These are phyloP conservation scores for Heterobasidion occidentale DNA, from an alignment of 1,284 basidiomycete genomes.

Conservation along the genomic window DNA sequence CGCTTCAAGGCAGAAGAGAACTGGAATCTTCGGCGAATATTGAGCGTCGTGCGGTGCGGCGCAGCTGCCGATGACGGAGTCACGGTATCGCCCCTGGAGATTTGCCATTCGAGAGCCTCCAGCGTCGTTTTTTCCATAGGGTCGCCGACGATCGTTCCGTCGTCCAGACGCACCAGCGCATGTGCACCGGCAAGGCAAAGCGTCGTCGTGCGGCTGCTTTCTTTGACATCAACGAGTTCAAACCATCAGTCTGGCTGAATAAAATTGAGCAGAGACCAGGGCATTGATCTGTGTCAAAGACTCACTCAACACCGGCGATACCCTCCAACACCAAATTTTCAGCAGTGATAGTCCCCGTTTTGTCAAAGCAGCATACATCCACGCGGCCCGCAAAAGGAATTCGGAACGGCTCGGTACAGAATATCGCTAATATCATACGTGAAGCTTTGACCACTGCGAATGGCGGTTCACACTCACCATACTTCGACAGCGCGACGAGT, in stretches of 20 bases:
- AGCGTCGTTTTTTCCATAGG: slow-evolving; percentile 99
- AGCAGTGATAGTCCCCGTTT: slow-evolving; percentile 94
- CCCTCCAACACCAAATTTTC: slow-evolving; percentile 94
- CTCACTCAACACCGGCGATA: slow-evolving; percentile 77
- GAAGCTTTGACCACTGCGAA: background rate
- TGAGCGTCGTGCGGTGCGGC: slow-evolving; percentile 53
- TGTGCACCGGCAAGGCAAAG: slow-evolving; percentile 92
- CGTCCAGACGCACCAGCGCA: slow-evolving; percentile 88
- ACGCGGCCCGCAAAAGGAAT: slow-evolving; percentile 91
- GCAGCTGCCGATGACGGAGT: slow-evolving; percentile 47
- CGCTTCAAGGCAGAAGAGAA: slow-evolving; percentile 94
- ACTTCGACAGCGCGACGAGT: slow-evolving; percentile 89
- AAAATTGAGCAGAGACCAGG: background rate
- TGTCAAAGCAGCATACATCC: slow-evolving; percentile 96
- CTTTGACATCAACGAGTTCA: slow-evolving; percentile 75
- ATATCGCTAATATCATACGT: slow-evolving; percentile 60
- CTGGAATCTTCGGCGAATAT: slow-evolving; percentile 86
- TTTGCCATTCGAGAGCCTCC: slow-evolving; percentile 86
- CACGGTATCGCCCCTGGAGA: slow-evolving; percentile 77
- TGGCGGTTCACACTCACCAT: slow-evolving; percentile 39
- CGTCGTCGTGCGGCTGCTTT: slow-evolving; percentile 73
- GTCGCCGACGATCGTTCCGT: slow-evolving; percentile 92
- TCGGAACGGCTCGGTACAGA: slow-evolving; percentile 95
- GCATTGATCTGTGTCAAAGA: background rate
- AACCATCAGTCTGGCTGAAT: slow-evolving; percentile 45